Evolutionary conservation across 306 rosid genomes (phyloP).

Genomic region (Lupinus albus): DNA sequence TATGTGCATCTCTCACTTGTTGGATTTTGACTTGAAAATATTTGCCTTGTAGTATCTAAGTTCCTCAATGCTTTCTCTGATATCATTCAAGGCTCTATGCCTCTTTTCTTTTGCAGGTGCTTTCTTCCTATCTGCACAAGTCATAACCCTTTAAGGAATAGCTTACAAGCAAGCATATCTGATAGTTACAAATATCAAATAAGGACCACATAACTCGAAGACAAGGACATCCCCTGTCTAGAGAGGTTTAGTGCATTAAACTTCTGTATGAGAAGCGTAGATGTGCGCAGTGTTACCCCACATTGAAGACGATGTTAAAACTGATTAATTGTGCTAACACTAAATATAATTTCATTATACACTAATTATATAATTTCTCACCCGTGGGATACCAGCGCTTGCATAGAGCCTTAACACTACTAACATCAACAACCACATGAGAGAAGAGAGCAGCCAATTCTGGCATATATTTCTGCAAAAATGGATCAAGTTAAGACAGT

Average conservation of each 20-base stretch:
- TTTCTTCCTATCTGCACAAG: constrained; percentile 63
- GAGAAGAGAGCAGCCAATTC: constrained; percentile 87
- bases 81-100: constrained; percentile 97
- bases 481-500: constrained; percentile 10
- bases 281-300: no score
- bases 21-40: constrained; percentile 68
- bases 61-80: constrained; percentile 85
- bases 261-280: background rate
- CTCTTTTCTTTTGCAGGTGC: constrained; percentile 69
- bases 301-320: no score
- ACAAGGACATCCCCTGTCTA: no score
- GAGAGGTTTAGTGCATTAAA: background rate
- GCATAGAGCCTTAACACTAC: constrained; percentile 85
- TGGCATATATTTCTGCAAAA: constrained; percentile 93
- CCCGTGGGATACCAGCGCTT: constrained; percentile 93
- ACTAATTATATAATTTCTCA: constrained; percentile 39
- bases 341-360: no score
- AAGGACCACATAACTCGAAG: no score
- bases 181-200: no score
- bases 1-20: constrained; percentile 50
- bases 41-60: constrained; percentile 77
- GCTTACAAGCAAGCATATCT: no score
- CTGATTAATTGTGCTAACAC: constrained; percentile 21
- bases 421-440: constrained; percentile 94
- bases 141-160: constrained; percentile 15